Conservation (phyloP, 177 flowering plant species). For the Telopea speciosissima region DNA sequence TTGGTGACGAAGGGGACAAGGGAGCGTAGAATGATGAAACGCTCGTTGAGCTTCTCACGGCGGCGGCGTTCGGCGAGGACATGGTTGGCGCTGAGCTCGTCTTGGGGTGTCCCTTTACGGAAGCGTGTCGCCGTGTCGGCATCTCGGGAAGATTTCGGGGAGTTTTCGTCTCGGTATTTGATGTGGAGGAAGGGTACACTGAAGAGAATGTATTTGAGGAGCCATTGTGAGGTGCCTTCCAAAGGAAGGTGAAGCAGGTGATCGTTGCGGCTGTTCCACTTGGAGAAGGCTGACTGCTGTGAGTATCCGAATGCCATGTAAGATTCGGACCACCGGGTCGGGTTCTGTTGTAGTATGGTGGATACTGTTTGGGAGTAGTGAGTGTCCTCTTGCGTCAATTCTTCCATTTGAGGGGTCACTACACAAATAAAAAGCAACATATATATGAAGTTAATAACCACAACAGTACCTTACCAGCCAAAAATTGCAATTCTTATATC, state of each 20-base stretch:
- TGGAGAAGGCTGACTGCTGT: conserved; percentile 47
- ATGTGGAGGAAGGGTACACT: conserved; percentile 63
- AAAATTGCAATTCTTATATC: too few relatives aligned
- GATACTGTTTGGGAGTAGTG: conserved; percentile 85
- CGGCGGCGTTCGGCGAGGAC: conserved; percentile 83
- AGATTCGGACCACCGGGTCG: conserved; percentile 31
- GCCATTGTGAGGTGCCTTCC: conserved; percentile 52
- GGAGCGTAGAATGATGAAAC: conserved; percentile 69
- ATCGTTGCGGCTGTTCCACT: conserved; percentile 40
- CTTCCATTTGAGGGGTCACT: conserved; percentile 30
- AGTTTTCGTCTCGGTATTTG: conserved; percentile 42
- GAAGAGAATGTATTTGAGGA: conserved; percentile 70
- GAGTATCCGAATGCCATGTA: conserved; percentile 25
- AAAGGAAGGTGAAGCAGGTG: conserved; percentile 23
- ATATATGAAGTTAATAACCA: too few relatives aligned
- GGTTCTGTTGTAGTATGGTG: conserved; percentile 50
- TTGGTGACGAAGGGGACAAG: conserved; percentile 91
- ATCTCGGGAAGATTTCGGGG: conserved; percentile 32
- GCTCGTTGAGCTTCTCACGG: conserved; percentile 84
- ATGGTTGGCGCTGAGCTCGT: conserved; percentile 80
- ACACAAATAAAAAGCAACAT: conserved; percentile 6
- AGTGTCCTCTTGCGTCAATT: conserved; percentile 49
- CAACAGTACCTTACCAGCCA: too few relatives aligned
- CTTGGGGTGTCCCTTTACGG: conserved; percentile 44
- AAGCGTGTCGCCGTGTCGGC: conserved; percentile 22